Conservation (phyloP, 306 rosid species). For the Dryas drummondii region DNA sequence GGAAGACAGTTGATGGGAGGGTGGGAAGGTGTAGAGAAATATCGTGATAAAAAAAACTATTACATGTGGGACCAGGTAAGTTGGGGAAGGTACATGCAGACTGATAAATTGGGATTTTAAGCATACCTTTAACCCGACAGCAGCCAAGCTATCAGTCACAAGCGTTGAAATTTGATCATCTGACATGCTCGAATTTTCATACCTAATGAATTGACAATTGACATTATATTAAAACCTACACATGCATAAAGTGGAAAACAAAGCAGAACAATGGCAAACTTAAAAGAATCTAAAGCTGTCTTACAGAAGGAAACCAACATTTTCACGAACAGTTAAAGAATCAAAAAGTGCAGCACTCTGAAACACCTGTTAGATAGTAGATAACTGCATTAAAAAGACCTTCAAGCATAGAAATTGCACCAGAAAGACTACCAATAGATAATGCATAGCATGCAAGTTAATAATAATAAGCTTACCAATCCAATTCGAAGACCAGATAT, state of each 20-base stretch:
- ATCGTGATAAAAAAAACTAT: too few species aligned
- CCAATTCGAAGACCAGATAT: constrained; percentile 92
- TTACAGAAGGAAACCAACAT: constrained; percentile 99
- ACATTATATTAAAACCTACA: neutral
- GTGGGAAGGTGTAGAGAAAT: too few species aligned
- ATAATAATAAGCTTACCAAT: constrained; percentile 48
- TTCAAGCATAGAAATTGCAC: neutral
- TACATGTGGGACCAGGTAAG: neutral
- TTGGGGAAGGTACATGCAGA: constrained; percentile 2
- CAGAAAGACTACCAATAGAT: constrained; percentile 11
- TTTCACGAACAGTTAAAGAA: constrained; percentile 93
- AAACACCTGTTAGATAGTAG: constrained; percentile 65
- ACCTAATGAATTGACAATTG: constrained; percentile 44
- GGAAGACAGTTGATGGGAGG: too few species aligned
- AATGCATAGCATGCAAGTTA: neutral
- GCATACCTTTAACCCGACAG: constrained; percentile 87
- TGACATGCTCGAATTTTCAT: constrained; percentile 86
- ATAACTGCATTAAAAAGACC: constrained; percentile 9
- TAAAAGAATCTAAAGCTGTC: constrained; percentile 19
- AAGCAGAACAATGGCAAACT: constrained; percentile 9
- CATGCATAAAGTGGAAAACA: neutral
- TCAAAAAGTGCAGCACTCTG: constrained; percentile 99
- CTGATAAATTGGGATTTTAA: constrained; percentile 18
- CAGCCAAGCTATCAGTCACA: constrained; percentile 85
- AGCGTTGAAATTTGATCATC: constrained; percentile 65